These are phyloP conservation scores for Cystoderma amianthinum DNA, from an alignment of 768 basidiomycete genomes.

Conservation along the genomic window DNA sequence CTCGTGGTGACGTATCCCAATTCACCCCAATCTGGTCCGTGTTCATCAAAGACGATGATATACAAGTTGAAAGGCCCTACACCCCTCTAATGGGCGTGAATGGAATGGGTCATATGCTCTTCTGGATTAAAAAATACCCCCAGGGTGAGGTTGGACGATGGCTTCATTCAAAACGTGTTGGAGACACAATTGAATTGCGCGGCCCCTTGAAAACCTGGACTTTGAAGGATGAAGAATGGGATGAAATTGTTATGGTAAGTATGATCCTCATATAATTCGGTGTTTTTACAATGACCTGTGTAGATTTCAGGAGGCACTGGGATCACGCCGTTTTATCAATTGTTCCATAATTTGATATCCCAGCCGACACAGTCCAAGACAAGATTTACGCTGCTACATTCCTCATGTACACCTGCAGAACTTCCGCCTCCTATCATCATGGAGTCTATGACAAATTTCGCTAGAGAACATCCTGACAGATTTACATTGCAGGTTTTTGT, in stretches of 20 bases:
- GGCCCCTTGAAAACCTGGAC: constrained; percentile 71
- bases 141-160: constrained; percentile 79
- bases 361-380: constrained; percentile 26
- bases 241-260: constrained; percentile 73
- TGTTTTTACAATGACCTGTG: not conserved
- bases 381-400: constrained; percentile 69
- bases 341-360: constrained; percentile 51
- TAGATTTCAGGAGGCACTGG: constrained; percentile 88
- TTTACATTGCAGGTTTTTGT: constrained; percentile 60
- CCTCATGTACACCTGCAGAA: constrained; percentile 52
- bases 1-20: constrained; percentile 7
- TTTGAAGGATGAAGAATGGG: constrained; percentile 51
- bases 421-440: constrained; percentile 65
- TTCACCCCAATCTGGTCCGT: constrained; percentile 63
- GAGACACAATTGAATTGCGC: constrained; percentile 68
- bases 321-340: constrained; percentile 79
- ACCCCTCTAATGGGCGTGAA: constrained; percentile 75
- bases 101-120: constrained; percentile 53
- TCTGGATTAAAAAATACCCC: constrained; percentile 80
- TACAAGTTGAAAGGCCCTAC: constrained; percentile 83
- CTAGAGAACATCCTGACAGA: constrained; percentile 43
- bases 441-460: constrained; percentile 39
- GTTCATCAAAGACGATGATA: constrained; percentile 81
- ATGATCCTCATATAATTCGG: not conserved
- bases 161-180: constrained; percentile 64